Percentiles rank a stretch among this genome's conserved stretches.
Evolutionary conservation across 1,139 yeast genomes (phyloP).

Genomic region (Meyerozyma athensensis): DNA sequence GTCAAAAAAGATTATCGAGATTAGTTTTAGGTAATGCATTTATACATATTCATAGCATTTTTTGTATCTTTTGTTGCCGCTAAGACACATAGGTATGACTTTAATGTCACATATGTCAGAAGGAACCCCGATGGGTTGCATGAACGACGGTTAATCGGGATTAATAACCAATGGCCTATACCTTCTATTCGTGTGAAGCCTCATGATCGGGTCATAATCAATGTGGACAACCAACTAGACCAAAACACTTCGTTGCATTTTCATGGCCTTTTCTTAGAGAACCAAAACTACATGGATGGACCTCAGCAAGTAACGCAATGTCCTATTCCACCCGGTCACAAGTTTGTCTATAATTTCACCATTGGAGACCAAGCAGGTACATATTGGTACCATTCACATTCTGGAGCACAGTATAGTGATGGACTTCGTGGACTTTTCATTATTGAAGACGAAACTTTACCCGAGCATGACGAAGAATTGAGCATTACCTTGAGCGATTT

Average conservation of each 20-base stretch:
- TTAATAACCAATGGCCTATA: constrained; percentile 69
- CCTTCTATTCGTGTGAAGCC: constrained; percentile 62
- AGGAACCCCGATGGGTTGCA: constrained; percentile 64
- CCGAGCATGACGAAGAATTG: constrained; percentile 58
- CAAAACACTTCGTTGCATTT: constrained; percentile 66
- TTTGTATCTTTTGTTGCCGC: constrained; percentile 18
- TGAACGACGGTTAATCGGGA: constrained; percentile 53
- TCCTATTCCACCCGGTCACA: constrained; percentile 64
- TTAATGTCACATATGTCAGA: constrained; percentile 49
- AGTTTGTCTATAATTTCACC: constrained; percentile 61
- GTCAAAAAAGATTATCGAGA: no score
- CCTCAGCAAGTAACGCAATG: constrained; percentile 76
- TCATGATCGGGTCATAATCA: constrained; percentile 57
- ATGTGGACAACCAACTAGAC: constrained; percentile 53
- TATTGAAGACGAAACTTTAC: constrained; percentile 53
- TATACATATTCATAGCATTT: not conserved
- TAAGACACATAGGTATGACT: constrained; percentile 48
- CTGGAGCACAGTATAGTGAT: constrained; percentile 72
- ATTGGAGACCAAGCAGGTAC: constrained; percentile 66
- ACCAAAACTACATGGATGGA: constrained; percentile 66
- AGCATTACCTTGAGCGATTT: constrained; percentile 55
- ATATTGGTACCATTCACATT: constrained; percentile 82
- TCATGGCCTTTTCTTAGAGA: constrained; percentile 69
- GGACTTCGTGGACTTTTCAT: constrained; percentile 72
- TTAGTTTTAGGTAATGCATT: no score